phyloP scores from a whole-genome alignment of 2,329 filamentous ascomycete genomes.

The Colletotrichum navitas region DNA sequence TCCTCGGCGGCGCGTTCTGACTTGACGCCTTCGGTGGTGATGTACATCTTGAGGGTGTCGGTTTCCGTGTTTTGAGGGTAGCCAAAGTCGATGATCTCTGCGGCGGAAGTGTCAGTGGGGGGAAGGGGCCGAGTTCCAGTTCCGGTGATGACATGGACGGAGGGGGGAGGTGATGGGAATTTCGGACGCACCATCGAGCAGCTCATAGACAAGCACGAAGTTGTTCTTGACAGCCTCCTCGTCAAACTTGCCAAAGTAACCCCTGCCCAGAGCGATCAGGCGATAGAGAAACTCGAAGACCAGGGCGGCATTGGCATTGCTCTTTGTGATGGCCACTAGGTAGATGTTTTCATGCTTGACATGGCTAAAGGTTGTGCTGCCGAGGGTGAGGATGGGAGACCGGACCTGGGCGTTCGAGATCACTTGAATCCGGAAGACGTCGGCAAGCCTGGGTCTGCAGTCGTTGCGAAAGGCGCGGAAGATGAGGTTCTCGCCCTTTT shows the following conservation, averaged over 20 bases:
- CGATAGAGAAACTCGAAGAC: conserved; percentile 99
- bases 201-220: conserved; percentile 98
- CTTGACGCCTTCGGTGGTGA: conserved; percentile 98
- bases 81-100: conserved; percentile 98
- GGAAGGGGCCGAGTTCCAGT: neutral
- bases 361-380: conserved; percentile 98
- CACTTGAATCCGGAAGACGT: conserved; percentile 99
- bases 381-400: conserved; percentile 95
- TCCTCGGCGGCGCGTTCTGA: conserved; percentile 88
- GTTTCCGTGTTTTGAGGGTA: conserved; percentile 99
- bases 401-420: conserved; percentile 98
- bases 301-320: conserved; percentile 97
- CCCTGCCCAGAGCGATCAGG: conserved; percentile 88
- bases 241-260: conserved; percentile 99
- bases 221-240: conserved; percentile 99
- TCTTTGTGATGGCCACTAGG: conserved; percentile 96
- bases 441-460: conserved; percentile 95
- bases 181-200: conserved; percentile 81
- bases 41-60: conserved; percentile 99
- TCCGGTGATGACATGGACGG: too few species aligned
- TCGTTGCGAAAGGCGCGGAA: conserved; percentile 99
- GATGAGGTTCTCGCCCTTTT: conserved; percentile 99
- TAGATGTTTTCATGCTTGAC: conserved; percentile 99
- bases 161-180: neutral
- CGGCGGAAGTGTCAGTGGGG: conserved; percentile 14